Percentiles rank a stretch among this genome's conserved stretches.
Evolutionary conservation across 306 rosid genomes (phyloP).

Genomic region (Nissolia schottii): DNA sequence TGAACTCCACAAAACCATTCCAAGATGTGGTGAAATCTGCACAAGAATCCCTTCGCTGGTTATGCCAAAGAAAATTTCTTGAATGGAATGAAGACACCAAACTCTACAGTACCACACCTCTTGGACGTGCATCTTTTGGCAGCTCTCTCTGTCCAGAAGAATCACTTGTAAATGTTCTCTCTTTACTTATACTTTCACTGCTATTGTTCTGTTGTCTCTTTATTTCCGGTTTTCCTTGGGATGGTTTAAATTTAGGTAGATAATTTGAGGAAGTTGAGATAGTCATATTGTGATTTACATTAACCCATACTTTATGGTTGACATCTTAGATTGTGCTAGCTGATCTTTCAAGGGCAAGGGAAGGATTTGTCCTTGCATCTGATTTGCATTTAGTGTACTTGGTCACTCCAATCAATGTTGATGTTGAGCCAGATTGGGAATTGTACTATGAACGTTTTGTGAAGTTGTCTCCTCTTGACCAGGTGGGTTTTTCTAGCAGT

Average conservation of each 20-base stretch:
- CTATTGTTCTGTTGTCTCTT: neutral
- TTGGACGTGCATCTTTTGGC: conserved; percentile 94
- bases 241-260: conserved; percentile 10
- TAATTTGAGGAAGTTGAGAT: neutral
- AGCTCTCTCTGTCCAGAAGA: conserved; percentile 97
- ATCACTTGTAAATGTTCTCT: conserved; percentile 66
- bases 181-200: conserved; percentile 11
- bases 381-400: conserved; percentile 91
- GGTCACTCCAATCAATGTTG: conserved; percentile 90
- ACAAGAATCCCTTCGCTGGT: conserved; percentile 92
- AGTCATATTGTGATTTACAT: neutral
- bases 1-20: conserved; percentile 91
- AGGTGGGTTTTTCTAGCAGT: conserved; percentile 72
- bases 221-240: conserved; percentile 2
- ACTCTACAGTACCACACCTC: conserved; percentile 86
- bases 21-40: conserved; percentile 96
- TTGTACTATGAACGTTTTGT: conserved; percentile 73
- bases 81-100: conserved; percentile 91
- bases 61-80: conserved; percentile 83
- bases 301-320: conserved; percentile 24
- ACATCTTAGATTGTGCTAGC: conserved; percentile 73
- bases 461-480: conserved; percentile 78
- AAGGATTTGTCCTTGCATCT: conserved; percentile 98
- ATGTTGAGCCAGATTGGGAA: conserved; percentile 96
- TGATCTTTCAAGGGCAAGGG: conserved; percentile 97